Evolutionary conservation across 495 filamentous ascomycete species (phyloP), one percentile per base, ranked within the genome.

Genomic region (Penicillium antarcticum): DNA sequence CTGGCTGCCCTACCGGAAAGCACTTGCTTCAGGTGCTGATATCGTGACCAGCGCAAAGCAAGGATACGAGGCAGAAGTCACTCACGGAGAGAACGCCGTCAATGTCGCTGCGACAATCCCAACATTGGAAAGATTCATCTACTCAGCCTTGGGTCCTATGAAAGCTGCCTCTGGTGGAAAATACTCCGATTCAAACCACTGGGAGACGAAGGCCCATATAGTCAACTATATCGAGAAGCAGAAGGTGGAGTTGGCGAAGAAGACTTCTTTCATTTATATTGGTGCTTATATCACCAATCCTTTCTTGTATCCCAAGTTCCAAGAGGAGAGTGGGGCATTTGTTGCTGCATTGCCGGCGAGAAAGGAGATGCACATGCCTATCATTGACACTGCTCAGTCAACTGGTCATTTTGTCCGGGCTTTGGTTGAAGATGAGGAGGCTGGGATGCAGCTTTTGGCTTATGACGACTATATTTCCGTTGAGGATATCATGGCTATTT

Each of bases 121-220:
- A 16, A 72, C 69, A 2, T 71, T 81, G 16, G 70, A 80, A 42
- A 62, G 78, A 29, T 65, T 82, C 37, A 53, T 79, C 10, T 76
- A 72, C 47, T 74, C 70, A 0, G 67, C 67, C 1, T 55, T 76
- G 4, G 62, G 59, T 1, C 61, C 67, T 0, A 67, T 69, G 45
- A 64, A 58, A 12, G 50, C 45, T 4, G 61, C 60, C 1, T 72
- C 70, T 0, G 42, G 53, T 0, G 73, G 70, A n/a, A 75, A 73
- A 38, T 76, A 70, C 44, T 33, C 60, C 1, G 41, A 58, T 12
- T 70, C 66, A 0, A 57, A 62, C 23, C 72, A 76, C 45, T 68
- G 63, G 60, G 70, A 76, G 23, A 57, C 68, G 12, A 76, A 75
- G 36, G 71, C 63, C 0, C 39, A 48, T 4, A 55, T 75, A 6